These are phyloP conservation scores for Calocybe cyanea DNA, from an alignment of 768 basidiomycete genomes.

Conservation along the genomic window DNA sequence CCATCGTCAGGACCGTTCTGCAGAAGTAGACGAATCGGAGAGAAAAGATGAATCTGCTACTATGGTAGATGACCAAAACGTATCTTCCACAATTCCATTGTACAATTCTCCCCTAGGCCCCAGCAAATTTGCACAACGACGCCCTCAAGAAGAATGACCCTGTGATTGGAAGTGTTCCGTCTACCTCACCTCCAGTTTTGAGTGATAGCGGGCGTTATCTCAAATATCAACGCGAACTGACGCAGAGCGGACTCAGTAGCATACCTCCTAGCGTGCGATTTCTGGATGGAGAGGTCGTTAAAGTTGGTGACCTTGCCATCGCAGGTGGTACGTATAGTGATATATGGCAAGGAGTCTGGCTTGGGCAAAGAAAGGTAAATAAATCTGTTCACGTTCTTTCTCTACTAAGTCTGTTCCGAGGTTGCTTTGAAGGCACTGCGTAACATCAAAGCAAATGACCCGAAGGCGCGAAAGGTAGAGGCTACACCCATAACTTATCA, in stretches of 20 bases:
- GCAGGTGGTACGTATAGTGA: conserved; percentile 54
- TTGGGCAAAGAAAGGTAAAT: conserved; percentile 48
- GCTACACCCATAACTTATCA: background rate
- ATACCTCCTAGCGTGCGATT: conserved; percentile 50
- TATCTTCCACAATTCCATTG: conserved; percentile 15
- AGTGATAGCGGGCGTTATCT: conserved; percentile 31
- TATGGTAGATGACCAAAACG: conserved; percentile 53
- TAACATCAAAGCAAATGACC: conserved; percentile 40
- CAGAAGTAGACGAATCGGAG: conserved; percentile 35
- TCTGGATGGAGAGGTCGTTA: conserved; percentile 50
- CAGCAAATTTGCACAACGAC: conserved; percentile 22
- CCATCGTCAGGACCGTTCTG: conserved; percentile 28
- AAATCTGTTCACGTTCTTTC: background rate
- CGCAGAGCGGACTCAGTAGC: conserved; percentile 45
- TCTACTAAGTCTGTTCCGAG: conserved; percentile 23
- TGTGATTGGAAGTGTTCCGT: conserved; percentile 11
- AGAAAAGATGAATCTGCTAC: conserved; percentile 37
- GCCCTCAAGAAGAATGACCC: conserved; percentile 1
- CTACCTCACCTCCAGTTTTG: conserved; percentile 17
- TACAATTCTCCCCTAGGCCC: conserved; percentile 20
- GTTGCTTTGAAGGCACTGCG: conserved; percentile 57
- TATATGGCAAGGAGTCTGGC: conserved; percentile 52
- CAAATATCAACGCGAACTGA: conserved; percentile 41
- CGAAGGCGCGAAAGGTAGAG: conserved; percentile 38
- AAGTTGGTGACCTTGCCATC: conserved; percentile 33